Base-by-base conservation (phyloP, 192 early-diverging fungal species). In the Chytriomyces confervae region DNA sequence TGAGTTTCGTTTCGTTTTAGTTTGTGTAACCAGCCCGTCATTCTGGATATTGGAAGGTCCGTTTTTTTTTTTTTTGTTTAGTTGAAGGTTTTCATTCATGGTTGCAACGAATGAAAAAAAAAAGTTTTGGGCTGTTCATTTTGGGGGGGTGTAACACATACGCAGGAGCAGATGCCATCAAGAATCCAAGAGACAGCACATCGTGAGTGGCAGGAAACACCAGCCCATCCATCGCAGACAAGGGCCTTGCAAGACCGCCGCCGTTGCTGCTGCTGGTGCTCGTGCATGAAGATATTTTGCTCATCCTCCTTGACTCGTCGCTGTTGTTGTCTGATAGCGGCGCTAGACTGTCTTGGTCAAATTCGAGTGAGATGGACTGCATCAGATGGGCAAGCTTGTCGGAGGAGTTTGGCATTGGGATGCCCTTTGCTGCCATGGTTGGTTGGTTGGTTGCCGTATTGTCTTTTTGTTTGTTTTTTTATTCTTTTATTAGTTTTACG, bases 1-100 rank as follows among this genome's bases (percentile, higher is more conserved):
- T 11, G 44, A 47, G 5, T 5, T n/a, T 13, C 13, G 43, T 36
- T 24, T 5, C n/a, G 16, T 13, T 48, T 68, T 46, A 68, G 16
- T 48, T 68, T 68, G 66, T 24, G 29, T 46, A 68, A 47, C 16
- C 36, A 18, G 18, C n/a, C 66, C 16, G n/a, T 47, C 66, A 68
- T 43, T 11, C 66, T 68, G 24, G 16, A 10, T 13, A 16, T n/a
- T 16, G 27, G n/a, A n/a, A n/a, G n/a, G n/a, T n/a, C n/a, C n/a
- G n/a, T n/a, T n/a, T n/a, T n/a, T n/a, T n/a, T 24, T 11, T 11
- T 64, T 64, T 36, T 0, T 36, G 53, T 57, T 20, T 13, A n/a
- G 53, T 57, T n/a, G 53, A 13, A 57, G 53, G 0, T 13, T 13
- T 57, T 57, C 53, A 57, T 57, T 57, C 36, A 36, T 36, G 36